A percentile compares a stretch with the other conserved stretches of the same genome.
These are phyloP conservation scores for Isabelozyma pseudorhagii DNA, from an alignment of 805 yeast species.

Conservation along the genomic window DNA sequence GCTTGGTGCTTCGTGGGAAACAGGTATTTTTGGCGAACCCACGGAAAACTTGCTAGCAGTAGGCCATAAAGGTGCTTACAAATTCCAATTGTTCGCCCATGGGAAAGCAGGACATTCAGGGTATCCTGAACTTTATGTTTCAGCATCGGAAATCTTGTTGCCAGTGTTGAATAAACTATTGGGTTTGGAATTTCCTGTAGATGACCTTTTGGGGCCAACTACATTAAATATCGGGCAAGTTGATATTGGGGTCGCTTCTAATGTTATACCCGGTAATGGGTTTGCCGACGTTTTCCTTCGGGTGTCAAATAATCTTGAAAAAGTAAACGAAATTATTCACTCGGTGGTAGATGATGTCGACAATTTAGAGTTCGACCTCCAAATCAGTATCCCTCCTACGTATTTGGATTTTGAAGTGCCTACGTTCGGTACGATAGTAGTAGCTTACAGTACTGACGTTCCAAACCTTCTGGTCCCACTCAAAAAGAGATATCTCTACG, in stretches of 20 bases:
- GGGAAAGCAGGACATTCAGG: conserved; percentile 68
- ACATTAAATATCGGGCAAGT: conserved; percentile 61
- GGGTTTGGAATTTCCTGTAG: conserved; percentile 43
- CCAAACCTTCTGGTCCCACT: conserved; percentile 23
- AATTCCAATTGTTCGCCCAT: conserved; percentile 38
- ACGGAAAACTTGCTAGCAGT: conserved; percentile 65
- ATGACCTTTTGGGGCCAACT: conserved; percentile 54
- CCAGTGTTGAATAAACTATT: conserved; percentile 47
- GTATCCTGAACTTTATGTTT: conserved; percentile 65
- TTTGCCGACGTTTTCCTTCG: conserved; percentile 49
- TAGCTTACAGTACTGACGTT: conserved; percentile 49
- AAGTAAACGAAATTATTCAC: conserved; percentile 33
- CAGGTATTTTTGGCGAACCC: conserved; percentile 73
- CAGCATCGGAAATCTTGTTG: conserved; percentile 56
- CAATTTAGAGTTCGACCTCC: conserved; percentile 15
- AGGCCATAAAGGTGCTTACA: conserved; percentile 64
- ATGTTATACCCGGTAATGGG: conserved; percentile 62
- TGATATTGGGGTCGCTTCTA: conserved; percentile 61
- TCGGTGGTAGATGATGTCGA: conserved; percentile 27
- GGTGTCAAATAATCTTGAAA: conserved; percentile 46
- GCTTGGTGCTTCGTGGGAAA: conserved; percentile 49
- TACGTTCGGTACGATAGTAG: conserved; percentile 55
- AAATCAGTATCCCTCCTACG: conserved; percentile 34
- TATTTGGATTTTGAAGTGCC: conserved; percentile 56
- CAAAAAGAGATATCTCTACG: conserved; percentile 50